A percentile compares a stretch with the other conserved stretches of the same genome.
phyloP scores from a whole-genome alignment of 2,329 filamentous ascomycete genomes.

The Cadophora sp. region DNA sequence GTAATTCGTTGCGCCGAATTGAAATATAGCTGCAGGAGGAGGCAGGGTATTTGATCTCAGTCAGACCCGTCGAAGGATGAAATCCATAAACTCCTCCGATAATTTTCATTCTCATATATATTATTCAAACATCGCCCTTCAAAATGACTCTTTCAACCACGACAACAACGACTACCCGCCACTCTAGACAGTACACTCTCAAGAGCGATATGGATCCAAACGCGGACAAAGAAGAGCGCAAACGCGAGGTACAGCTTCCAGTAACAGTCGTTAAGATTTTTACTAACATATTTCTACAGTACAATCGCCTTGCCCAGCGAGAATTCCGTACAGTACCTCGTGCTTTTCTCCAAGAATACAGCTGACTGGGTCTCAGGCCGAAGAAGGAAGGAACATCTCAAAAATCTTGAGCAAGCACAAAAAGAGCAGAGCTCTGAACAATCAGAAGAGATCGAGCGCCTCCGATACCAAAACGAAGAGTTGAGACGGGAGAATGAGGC shows the following conservation, averaged over 20 bases:
- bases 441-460: conserved; percentile 49
- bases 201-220: conserved; percentile 40
- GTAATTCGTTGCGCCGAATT: conserved; percentile 30
- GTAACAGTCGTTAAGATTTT: conserved; percentile 6
- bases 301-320: conserved; percentile 52
- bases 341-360: conserved; percentile 10
- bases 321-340: conserved; percentile 49
- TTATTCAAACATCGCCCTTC: conserved; percentile 28
- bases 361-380: conserved; percentile 45
- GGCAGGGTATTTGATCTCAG: conserved; percentile 41
- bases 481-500: conserved; percentile 50
- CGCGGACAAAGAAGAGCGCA: conserved; percentile 45
- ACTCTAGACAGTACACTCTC: conserved; percentile 38
- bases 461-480: conserved; percentile 49
- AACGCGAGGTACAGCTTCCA: conserved; percentile 42
- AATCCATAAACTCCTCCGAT: conserved; percentile 21
- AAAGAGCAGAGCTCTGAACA: conserved; percentile 48
- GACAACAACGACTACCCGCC: conserved; percentile 28
- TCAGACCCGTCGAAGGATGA: conserved; percentile 33
- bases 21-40: conserved; percentile 26
- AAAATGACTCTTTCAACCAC: conserved; percentile 37
- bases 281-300: conserved; percentile 33
- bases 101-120: conserved; percentile 24
- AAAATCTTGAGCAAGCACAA: conserved; percentile 51
- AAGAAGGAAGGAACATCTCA: conserved; percentile 52